phyloP scores from a whole-genome alignment of 164 flowering plant species.

The Chloranthus sessilifolius region DNA sequence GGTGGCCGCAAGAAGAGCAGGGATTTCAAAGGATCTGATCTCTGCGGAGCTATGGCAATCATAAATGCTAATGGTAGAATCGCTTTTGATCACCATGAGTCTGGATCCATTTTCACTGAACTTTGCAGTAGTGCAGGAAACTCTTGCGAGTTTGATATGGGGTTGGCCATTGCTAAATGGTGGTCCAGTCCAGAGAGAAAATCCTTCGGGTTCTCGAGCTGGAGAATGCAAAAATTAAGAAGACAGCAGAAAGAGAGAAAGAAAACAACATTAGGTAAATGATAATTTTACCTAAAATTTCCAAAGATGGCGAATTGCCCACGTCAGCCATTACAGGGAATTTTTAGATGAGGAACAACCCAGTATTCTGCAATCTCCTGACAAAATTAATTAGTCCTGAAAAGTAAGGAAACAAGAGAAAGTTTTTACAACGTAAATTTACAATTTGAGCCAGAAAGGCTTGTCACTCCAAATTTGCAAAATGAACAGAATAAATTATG shows the following conservation, averaged over 20 bases:
- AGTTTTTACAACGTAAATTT: too few species aligned
- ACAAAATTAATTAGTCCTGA: too few species aligned
- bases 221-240: not conserved
- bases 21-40: conserved; percentile 54
- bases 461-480: too few species aligned
- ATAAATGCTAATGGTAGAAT: conserved; percentile 46
- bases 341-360: too few species aligned
- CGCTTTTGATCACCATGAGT: conserved; percentile 66
- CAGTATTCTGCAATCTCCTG: too few species aligned
- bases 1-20: conserved; percentile 56
- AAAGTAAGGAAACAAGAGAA: too few species aligned
- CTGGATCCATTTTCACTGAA: conserved; percentile 79
- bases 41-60: conserved; percentile 43
- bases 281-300: conserved; percentile 43
- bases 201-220: conserved; percentile 82
- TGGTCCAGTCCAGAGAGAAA: conserved; percentile 76
- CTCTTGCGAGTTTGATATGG: conserved; percentile 43
- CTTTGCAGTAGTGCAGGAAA: conserved; percentile 50
- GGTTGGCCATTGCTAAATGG: conserved; percentile 75
- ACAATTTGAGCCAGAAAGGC: too few species aligned
- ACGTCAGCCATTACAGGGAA: conserved; percentile 20
- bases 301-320: conserved; percentile 34
- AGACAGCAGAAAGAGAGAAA: not conserved
- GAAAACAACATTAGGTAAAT: not conserved
- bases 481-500: too few species aligned